These are phyloP conservation scores for Zea luxurians DNA, from an alignment of 176 grass and related monocot species.

Conservation along the genomic window DNA sequence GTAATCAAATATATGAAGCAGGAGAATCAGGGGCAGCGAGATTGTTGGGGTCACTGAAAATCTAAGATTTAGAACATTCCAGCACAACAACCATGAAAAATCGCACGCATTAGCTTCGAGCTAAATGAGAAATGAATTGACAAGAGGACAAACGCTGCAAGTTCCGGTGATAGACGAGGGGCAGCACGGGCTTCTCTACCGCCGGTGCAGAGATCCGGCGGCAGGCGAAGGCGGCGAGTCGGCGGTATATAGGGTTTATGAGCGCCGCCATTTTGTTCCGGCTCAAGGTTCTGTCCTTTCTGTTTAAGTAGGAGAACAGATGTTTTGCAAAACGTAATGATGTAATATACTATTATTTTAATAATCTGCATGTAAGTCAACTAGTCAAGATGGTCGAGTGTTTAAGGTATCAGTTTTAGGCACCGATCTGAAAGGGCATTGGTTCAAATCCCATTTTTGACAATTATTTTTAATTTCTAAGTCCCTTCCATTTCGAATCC, in stretches of 20 bases:
- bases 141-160: constrained; percentile 17
- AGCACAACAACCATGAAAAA: not conserved
- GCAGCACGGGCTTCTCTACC: not conserved
- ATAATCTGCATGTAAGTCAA: no score
- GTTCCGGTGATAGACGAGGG: not conserved
- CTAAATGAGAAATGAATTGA: not conserved
- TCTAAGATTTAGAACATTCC: not conserved
- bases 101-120: not conserved
- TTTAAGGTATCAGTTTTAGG: constrained; percentile 96
- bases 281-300: not conserved
- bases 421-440: constrained; percentile 68
- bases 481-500: no score
- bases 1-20: not conserved
- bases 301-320: no score
- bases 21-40: not conserved
- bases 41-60: not conserved
- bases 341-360: no score
- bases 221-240: constrained; percentile 12
- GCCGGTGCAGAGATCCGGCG: not conserved
- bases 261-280: constrained; percentile 24
- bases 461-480: not conserved
- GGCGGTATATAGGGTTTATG: constrained; percentile 34
- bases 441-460: constrained; percentile 58
- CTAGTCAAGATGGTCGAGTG: constrained; percentile 92
- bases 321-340: no score